Base-by-base conservation (phyloP, 768 basidiomycete species). In the Leccinum pellstonianum region DNA sequence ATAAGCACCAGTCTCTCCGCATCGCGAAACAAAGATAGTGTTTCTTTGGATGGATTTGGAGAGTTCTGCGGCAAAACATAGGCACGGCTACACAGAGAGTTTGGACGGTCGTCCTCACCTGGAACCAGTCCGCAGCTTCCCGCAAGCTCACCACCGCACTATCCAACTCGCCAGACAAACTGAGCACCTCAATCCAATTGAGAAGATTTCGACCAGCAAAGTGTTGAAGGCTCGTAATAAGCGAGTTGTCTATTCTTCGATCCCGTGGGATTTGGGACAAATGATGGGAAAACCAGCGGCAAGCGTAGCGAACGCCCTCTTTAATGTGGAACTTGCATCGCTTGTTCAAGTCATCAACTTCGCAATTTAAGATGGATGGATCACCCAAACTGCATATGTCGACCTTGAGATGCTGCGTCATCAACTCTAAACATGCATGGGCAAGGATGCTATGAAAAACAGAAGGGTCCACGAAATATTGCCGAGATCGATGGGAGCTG, bases 211-310 rank as follows among this genome's bases (percentile, higher is more conserved):
- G 27, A 3, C 27, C 54, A 25, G 53, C 59, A 11, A 67, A 67
- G 19, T 27, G 29, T 33, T 62, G 66, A 27, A 67, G 46, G 55
- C 35, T 35, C 1, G 46, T 38, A 35, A 66, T 2, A 17, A 67
- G 62, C 10, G 47, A 23, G 15, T 54, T 47, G 21, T 67, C 53
- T 37, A 29, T 46, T 23, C 1, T 51, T 17, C 5, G 31, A 43
- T 61, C 56, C 48, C 57, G 56, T 25, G 57, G 59, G 15, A 67
- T 56, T 6, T 53, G 52, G 14, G 62, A 61, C 19, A 67, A 29
- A 55, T 67, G 66, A 10, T 59, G 54, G n/a, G 62, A 23, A 31
- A 66, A 67, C 62, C 64, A 64, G 23, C 66, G 66, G 27, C 65
- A 67, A 43, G 66, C 65, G 31, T 67, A 67, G 17, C 59, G 59